Conservation (phyloP, 805 yeast species). For the Myxozyma geophila region DNA sequence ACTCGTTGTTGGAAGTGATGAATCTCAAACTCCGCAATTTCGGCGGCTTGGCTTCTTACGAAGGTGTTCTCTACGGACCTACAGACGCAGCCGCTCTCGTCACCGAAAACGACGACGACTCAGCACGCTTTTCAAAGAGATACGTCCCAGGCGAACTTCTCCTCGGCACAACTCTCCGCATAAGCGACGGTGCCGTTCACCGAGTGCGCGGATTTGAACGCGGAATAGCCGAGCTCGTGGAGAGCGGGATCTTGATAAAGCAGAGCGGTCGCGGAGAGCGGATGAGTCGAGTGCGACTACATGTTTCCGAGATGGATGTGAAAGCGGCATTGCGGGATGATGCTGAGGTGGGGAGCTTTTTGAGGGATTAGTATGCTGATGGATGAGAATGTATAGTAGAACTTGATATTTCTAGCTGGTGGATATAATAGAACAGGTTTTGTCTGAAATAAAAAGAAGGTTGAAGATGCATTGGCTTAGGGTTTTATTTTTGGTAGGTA, state of each 20-base stretch:
- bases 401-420: background rate
- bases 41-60: conserved; percentile 20
- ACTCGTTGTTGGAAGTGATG: conserved; percentile 66
- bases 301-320: conserved; percentile 73
- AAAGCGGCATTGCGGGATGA: conserved; percentile 53
- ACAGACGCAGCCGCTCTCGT: conserved; percentile 44
- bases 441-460: background rate
- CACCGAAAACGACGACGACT: conserved; percentile 45
- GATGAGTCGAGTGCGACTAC: conserved; percentile 63
- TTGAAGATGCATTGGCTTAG: too few species aligned
- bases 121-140: conserved; percentile 37
- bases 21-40: conserved; percentile 26
- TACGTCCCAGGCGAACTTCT: conserved; percentile 33
- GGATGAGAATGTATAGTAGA: background rate
- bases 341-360: conserved; percentile 28
- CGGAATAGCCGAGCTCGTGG: conserved; percentile 70
- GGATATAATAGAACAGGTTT: background rate
- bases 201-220: conserved; percentile 64
- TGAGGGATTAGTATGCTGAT: conserved; percentile 3
- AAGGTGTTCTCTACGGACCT: conserved; percentile 23
- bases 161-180: conserved; percentile 39
- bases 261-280: conserved; percentile 74
- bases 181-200: conserved; percentile 48
- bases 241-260: conserved; percentile 73
- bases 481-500: too few species aligned